phyloP scores from a whole-genome alignment of 768 basidiomycete genomes.

The Podaxis pistillaris region DNA sequence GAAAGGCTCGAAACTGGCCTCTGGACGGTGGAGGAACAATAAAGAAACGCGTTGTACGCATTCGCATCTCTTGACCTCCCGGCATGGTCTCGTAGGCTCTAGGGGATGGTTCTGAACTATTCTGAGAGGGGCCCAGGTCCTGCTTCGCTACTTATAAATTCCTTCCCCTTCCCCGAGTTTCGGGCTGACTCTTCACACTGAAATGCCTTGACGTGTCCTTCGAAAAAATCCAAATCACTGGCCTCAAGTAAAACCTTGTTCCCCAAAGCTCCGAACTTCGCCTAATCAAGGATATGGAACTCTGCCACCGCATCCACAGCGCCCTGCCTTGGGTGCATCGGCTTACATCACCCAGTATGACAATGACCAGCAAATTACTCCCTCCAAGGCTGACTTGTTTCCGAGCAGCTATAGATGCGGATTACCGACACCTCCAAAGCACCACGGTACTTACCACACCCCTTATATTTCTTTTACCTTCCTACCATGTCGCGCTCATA shows the following conservation, averaged over 20 bases:
- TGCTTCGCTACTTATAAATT: too few species aligned
- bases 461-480: constrained; percentile 26
- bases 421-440: neutral
- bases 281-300: neutral
- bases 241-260: too few species aligned
- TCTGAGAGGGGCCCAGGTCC: too few species aligned
- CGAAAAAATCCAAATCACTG: neutral
- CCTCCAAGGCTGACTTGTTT: neutral
- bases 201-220: too few species aligned
- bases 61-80: too few species aligned
- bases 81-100: too few species aligned
- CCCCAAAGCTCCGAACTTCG: neutral
- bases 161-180: too few species aligned
- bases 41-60: too few species aligned
- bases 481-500: constrained; percentile 27
- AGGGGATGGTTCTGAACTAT: too few species aligned
- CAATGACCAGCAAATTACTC: neutral
- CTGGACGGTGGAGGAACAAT: too few species aligned
- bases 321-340: neutral
- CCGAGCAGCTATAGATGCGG: neutral
- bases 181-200: too few species aligned
- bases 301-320: neutral
- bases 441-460: constrained; percentile 16
- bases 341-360: neutral
- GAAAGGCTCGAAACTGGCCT: too few species aligned